Conservation (phyloP, 108 stramenopile species). For the Aurantiochytrium sp. region DNA sequence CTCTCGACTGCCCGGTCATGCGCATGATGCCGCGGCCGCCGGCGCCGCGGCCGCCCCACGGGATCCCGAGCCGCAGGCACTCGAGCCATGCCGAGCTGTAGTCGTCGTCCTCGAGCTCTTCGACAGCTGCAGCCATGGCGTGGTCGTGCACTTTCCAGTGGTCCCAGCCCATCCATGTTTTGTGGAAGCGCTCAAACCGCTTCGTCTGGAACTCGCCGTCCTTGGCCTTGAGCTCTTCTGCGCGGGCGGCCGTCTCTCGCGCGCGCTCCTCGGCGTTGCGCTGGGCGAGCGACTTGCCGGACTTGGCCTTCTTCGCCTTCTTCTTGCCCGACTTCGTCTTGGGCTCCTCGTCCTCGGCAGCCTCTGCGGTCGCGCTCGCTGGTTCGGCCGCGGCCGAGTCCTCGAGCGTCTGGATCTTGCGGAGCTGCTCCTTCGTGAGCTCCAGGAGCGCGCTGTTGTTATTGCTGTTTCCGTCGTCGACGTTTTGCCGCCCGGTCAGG, state of each 20-base stretch:
- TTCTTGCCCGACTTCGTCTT: not conserved
- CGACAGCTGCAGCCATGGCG: not conserved
- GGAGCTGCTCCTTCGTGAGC: constrained; percentile 15
- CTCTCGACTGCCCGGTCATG: not conserved
- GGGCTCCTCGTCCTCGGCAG: not conserved
- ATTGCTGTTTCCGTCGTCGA: not conserved
- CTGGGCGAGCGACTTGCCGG: not conserved
- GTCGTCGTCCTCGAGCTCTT: constrained; percentile 21
- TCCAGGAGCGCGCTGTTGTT: not conserved
- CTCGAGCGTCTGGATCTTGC: not conserved
- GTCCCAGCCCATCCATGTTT: constrained; percentile 23
- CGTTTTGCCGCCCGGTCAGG: no score
- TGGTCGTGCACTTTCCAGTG: not conserved
- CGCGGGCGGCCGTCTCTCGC: not conserved
- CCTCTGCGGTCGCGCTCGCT: not conserved
- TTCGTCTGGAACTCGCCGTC: constrained; percentile 25
- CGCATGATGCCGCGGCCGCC: not conserved
- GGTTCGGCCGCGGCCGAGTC: not conserved
- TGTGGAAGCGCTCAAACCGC: constrained; percentile 19
- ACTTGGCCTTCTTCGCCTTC: not conserved
- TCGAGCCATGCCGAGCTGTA: constrained; percentile 28
- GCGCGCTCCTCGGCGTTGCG: not conserved
- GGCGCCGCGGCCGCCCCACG: constrained; percentile 24
- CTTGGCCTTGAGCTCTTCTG: not conserved
- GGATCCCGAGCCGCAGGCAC: constrained; percentile 9